Percentiles rank a stretch among this genome's conserved stretches.
Conservation (phyloP, 352 stramenopile genomes). For the Sclerospora graminicola region DNA sequence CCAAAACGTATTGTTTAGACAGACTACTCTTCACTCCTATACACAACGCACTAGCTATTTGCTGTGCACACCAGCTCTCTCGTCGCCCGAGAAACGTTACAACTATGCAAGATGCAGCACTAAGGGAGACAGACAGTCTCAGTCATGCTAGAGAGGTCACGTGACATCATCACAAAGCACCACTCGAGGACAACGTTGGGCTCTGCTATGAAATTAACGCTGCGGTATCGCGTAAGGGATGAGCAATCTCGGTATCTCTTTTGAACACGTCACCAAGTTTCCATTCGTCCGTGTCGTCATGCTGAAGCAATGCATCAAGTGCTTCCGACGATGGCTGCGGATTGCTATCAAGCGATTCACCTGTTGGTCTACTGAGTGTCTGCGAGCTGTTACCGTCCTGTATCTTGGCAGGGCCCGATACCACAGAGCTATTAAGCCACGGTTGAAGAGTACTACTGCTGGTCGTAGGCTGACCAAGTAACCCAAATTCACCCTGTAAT, state of each 20-base stretch:
- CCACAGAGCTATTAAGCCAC: constrained; percentile 1
- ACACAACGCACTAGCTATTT: too few relatives aligned
- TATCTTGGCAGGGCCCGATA: neutral
- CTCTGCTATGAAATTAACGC: constrained; percentile 14
- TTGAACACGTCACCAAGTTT: constrained; percentile 16
- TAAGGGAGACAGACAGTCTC: too few relatives aligned
- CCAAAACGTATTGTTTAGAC: neutral
- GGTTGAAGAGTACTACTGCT: constrained; percentile 11
- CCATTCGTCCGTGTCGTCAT: constrained; percentile 21
- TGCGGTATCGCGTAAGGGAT: constrained; percentile 18
- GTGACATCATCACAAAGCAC: too few relatives aligned
- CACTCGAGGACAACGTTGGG: neutral
- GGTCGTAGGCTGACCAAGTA: neutral
- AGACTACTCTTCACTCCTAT: neutral
- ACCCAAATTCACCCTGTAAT: neutral
- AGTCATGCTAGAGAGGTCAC: too few relatives aligned
- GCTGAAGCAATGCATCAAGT: constrained; percentile 26
- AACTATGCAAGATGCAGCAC: too few relatives aligned
- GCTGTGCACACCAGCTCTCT: too few relatives aligned
- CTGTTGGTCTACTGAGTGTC: constrained; percentile 6
- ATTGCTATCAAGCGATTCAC: constrained; percentile 2
- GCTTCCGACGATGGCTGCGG: constrained; percentile 10
- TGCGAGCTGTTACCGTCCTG: neutral
- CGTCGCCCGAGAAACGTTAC: too few relatives aligned
- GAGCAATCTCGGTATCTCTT: constrained; percentile 9